phyloP scores from a whole-genome alignment of 768 basidiomycete genomes.

The Pulveroboletus sp. region DNA sequence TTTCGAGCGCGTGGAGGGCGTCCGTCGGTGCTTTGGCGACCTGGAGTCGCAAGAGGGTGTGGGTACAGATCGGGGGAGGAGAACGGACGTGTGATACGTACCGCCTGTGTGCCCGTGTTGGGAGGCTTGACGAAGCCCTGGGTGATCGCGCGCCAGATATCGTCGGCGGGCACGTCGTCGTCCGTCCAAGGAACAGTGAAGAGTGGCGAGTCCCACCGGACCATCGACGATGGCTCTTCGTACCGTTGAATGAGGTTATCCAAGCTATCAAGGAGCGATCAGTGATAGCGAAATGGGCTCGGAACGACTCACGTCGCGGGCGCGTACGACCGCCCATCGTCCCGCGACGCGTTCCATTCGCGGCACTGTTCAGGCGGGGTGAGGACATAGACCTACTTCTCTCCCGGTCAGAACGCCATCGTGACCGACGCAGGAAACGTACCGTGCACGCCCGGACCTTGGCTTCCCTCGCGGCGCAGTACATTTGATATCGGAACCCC shows the following conservation, averaged over 20 bases:
- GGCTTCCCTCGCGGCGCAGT: slow-evolving; percentile 89
- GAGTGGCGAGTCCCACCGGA: slow-evolving; percentile 97
- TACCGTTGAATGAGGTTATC: slow-evolving; percentile 67
- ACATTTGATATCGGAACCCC: slow-evolving; percentile 96
- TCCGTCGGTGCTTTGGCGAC: slow-evolving; percentile 80
- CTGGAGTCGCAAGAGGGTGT: slow-evolving; percentile 35
- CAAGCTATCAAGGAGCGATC: not conserved
- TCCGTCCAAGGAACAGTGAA: slow-evolving; percentile 82
- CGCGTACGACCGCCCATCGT: slow-evolving; percentile 49
- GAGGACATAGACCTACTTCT: slow-evolving; percentile 66
- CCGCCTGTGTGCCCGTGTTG: slow-evolving; percentile 75
- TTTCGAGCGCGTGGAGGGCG: slow-evolving; percentile 82
- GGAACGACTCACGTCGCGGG: slow-evolving; percentile 57
- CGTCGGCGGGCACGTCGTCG: slow-evolving; percentile 54
- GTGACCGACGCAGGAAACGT: slow-evolving; percentile 22
- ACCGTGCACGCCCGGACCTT: slow-evolving; percentile 87
- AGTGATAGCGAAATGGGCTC: not conserved
- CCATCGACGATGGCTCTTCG: slow-evolving; percentile 97
- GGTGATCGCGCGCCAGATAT: slow-evolving; percentile 79
- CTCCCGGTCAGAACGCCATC: slow-evolving; percentile 4
- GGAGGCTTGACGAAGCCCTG: slow-evolving; percentile 81
- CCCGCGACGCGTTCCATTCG: slow-evolving; percentile 64
- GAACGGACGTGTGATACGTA: slow-evolving; percentile 33
- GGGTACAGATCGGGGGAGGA: not conserved
- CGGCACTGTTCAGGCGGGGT: slow-evolving; percentile 71